phyloP scores from a whole-genome alignment of 805 yeast genomes.

The Zygoascus bituminiphila region DNA sequence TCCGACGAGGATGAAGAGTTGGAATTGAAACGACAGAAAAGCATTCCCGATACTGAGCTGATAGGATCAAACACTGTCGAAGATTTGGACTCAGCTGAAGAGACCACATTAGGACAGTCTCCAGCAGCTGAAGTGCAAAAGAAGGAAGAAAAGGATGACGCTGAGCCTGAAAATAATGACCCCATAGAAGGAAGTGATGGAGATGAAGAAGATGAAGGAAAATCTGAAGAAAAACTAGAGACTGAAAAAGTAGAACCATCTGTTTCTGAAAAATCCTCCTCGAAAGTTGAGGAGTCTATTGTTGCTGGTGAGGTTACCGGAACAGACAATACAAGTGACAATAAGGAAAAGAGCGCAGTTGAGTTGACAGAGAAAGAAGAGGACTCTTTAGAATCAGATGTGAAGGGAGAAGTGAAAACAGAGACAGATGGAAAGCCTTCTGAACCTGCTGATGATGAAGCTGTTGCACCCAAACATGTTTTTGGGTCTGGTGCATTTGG shows the following conservation, averaged over 20 bases:
- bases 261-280: conserved; percentile 4
- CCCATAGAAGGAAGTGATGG: background rate
- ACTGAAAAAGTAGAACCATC: too few species aligned
- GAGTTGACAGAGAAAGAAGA: conserved; percentile 12
- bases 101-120: conserved; percentile 1
- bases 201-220: background rate
- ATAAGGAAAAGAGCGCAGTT: conserved; percentile 7
- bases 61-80: background rate
- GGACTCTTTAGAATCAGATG: conserved; percentile 7
- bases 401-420: conserved; percentile 6
- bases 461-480: conserved; percentile 16
- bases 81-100: too few species aligned
- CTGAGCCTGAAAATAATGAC: background rate
- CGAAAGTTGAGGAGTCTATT: conserved; percentile 1
- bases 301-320: conserved; percentile 7
- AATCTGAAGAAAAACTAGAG: conserved; percentile 4
- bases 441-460: conserved; percentile 3
- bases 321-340: conserved; percentile 6
- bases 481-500: conserved; percentile 35
- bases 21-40: conserved; percentile 6
- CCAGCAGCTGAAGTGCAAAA: background rate
- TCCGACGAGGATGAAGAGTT: conserved; percentile 5
- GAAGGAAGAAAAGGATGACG: background rate
- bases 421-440: conserved; percentile 1
- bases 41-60: background rate